Conservation (phyloP, 805 yeast species). For the Ogataea polymorpha region DNA sequence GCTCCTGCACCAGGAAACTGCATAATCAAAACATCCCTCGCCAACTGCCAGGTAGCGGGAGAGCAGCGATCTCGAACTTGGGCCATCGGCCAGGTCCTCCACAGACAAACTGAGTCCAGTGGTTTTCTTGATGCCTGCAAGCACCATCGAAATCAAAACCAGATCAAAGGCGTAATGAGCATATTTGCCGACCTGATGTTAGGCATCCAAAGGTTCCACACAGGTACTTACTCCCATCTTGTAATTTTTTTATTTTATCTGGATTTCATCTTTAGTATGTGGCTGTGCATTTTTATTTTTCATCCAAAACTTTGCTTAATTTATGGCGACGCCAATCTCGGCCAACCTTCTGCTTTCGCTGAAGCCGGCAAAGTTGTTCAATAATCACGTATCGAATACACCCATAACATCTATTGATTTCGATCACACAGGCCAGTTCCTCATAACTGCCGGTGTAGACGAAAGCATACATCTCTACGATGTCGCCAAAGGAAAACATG, state of each 20-base stretch:
- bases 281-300: slow-evolving; percentile 4
- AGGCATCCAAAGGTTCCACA: background rate
- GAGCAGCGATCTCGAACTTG: slow-evolving; percentile 40
- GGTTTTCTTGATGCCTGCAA: slow-evolving; percentile 82
- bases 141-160: slow-evolving; percentile 70
- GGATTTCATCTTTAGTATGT: background rate
- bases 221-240: slow-evolving; percentile 10
- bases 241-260: background rate
- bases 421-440: slow-evolving; percentile 78
- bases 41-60: slow-evolving; percentile 57
- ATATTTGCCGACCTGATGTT: slow-evolving; percentile 51
- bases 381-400: slow-evolving; percentile 42
- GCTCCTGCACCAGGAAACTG: slow-evolving; percentile 42
- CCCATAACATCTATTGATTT: slow-evolving; percentile 70
- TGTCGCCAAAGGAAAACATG: slow-evolving; percentile 59
- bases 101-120: slow-evolving; percentile 58
- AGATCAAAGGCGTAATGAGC: slow-evolving; percentile 76
- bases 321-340: slow-evolving; percentile 7
- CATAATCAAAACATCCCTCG: slow-evolving; percentile 51
- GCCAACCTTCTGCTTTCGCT: slow-evolving; percentile 16
- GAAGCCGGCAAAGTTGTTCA: slow-evolving; percentile 38
- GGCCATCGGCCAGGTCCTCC: slow-evolving; percentile 40
- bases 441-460: slow-evolving; percentile 75
- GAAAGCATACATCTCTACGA: slow-evolving; percentile 85
- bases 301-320: background rate